A percentile compares a stretch with the other conserved stretches of the same genome.
These are phyloP conservation scores for Trametes gibbosa DNA, from an alignment of 768 basidiomycete genomes.

Conservation along the genomic window DNA sequence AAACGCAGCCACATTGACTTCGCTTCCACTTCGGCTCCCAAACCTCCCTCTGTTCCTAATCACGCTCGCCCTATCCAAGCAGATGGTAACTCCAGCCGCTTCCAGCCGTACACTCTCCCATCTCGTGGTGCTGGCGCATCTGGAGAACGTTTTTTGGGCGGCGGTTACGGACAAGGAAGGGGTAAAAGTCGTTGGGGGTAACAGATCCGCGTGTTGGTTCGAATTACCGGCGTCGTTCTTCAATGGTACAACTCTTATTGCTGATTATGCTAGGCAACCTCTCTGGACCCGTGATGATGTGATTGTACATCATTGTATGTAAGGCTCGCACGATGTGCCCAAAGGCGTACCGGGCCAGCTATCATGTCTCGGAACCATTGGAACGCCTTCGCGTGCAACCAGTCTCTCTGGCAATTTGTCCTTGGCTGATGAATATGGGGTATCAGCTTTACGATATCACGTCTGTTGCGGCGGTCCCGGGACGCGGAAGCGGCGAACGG, in stretches of 20 bases:
- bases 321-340: too few species aligned
- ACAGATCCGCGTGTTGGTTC: not conserved
- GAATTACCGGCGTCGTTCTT: not conserved
- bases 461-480: not conserved
- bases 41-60: not conserved
- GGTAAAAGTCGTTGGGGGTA: constrained; percentile 11
- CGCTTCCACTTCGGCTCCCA: constrained; percentile 23
- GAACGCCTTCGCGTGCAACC: not conserved
- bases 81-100: not conserved
- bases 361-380: not conserved
- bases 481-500: not conserved
- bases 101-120: not conserved
- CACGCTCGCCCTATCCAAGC: not conserved
- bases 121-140: not conserved
- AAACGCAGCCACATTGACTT: constrained; percentile 46
- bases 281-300: not conserved
- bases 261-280: not conserved
- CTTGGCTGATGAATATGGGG: not conserved
- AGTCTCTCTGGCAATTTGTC: too few species aligned
- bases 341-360: not conserved
- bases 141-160: constrained; percentile 3
- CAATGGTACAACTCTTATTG: not conserved
- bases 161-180: constrained; percentile 1
- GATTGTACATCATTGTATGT: too few species aligned
- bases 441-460: not conserved